Evolutionary conservation across 805 yeast genomes (phyloP), one percentile per base, ranked within the genome.

Genomic region (Metschnikowia peoriensis): DNA sequence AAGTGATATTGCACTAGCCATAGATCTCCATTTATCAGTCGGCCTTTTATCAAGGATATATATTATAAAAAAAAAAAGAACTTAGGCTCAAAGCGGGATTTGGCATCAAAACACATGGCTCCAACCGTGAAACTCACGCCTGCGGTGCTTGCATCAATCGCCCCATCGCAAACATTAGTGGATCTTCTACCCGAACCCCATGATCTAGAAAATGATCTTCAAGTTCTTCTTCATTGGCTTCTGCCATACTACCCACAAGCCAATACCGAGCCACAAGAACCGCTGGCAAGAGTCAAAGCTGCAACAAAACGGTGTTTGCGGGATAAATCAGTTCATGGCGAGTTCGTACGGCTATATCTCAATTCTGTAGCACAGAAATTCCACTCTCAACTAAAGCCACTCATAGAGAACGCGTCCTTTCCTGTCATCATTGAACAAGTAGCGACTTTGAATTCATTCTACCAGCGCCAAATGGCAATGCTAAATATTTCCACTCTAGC

Each of bases 231-330:
- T 8, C 56, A 66, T 42, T 72, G 73, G 72, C 61, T 72, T 16
- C 59, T 57, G 52, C 73, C 75, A 2, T 64, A 56, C 52, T 67
- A 64, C 46, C 69, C 27, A 42, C 40, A 37, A 11, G 42, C 54
- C 1, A 28, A 47, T 14, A 27, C 42, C 2, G 45, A 28, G 7
- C 70, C 75, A 1, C 57, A 12, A 10, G 68, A 63, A 39, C 73
- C 77, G 0, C 63, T 72, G 28, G 69, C 65, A 17, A 57, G 79
- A 28, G 63, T 71, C 8, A 67, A 64, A 40, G 61, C 72, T 1
- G 78, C 78, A 4, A 70, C 73, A 11, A 58, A 69, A 44, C 62
- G 70, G 14, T 71, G 77, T 46, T 60, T 74, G 22, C 70, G 71
- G 46, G 72, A 70, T 50, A 70, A 67, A 4, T 10, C 39, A 5